Percentiles rank a stretch among this genome's conserved stretches.
Evolutionary conservation across 2,329 filamentous ascomycete genomes (phyloP).

Genomic region (Clarireedia monteithiana): DNA sequence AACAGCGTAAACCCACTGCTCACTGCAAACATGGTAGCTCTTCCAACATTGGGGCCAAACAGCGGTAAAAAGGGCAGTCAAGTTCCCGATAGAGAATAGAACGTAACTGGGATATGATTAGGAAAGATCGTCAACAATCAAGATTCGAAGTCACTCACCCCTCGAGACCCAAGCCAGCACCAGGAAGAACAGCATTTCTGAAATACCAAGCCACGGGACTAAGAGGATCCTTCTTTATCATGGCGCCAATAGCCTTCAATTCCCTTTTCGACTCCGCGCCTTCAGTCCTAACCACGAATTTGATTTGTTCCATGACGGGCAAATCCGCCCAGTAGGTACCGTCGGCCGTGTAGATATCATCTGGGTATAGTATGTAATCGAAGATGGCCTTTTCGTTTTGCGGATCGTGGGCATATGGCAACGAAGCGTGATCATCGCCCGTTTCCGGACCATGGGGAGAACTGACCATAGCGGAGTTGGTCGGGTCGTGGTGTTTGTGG

Average conservation of each 20-base stretch:
- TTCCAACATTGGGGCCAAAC: constrained; percentile 77
- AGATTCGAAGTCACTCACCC: constrained; percentile 39
- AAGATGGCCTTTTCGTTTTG: constrained; percentile 54
- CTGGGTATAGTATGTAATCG: constrained; percentile 72
- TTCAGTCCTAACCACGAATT: constrained; percentile 72
- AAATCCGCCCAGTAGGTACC: constrained; percentile 94
- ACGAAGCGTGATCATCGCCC: constrained; percentile 23
- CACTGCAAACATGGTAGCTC: constrained; percentile 54
- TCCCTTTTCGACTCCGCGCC: constrained; percentile 62
- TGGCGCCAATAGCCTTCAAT: constrained; percentile 56
- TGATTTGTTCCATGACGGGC: constrained; percentile 57
- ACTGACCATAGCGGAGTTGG: constrained; percentile 19
- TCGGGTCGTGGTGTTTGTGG: constrained; percentile 24
- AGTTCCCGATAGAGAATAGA: constrained; percentile 91
- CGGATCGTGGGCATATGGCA: constrained; percentile 13
- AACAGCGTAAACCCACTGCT: constrained; percentile 75
- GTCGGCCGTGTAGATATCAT: constrained; percentile 76
- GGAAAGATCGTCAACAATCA: not conserved
- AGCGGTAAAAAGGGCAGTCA: constrained; percentile 71
- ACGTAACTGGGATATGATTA: constrained; percentile 58
- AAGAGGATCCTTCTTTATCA: constrained; percentile 82
- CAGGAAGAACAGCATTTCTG: constrained; percentile 83
- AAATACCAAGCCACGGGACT: constrained; percentile 82
- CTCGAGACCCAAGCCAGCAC: constrained; percentile 86
- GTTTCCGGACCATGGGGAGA: constrained; percentile 29